phyloP scores from a whole-genome alignment of 441 rosid species.

The Pelargonium fulgidum region DNA sequence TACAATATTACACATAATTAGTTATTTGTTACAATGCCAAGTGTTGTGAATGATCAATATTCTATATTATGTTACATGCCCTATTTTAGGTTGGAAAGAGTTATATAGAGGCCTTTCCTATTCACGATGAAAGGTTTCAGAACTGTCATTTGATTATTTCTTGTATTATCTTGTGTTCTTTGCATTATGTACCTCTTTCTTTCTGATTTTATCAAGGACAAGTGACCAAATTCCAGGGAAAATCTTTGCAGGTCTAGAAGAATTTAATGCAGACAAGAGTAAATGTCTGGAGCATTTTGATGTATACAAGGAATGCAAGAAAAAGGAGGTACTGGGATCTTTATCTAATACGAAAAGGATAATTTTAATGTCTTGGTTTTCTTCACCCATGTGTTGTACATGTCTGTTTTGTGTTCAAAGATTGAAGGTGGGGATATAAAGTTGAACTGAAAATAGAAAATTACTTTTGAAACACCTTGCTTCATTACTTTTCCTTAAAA shows the following conservation, averaged over 20 bases:
- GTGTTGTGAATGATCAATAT: neutral
- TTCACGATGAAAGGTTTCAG: neutral
- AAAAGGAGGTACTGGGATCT: constrained; percentile 60
- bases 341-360: neutral
- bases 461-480: neutral
- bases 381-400: too few relatives aligned
- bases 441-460: neutral
- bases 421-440: neutral
- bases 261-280: constrained; percentile 76
- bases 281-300: constrained; percentile 91
- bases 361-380: neutral
- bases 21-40: neutral
- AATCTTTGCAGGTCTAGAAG: constrained; percentile 63
- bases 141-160: neutral
- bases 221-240: constrained; percentile 14
- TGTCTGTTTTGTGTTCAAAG: too few relatives aligned
- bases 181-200: neutral
- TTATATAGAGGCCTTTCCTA: neutral
- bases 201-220: neutral
- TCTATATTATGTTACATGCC: neutral
- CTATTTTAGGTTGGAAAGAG: neutral
- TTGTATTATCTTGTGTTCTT: neutral
- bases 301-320: constrained; percentile 93
- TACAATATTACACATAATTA: neutral
- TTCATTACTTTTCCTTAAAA: neutral